Evolutionary conservation across 139 green algal species (phyloP).

Genomic region (Mesotaenium endlicherianum): DNA sequence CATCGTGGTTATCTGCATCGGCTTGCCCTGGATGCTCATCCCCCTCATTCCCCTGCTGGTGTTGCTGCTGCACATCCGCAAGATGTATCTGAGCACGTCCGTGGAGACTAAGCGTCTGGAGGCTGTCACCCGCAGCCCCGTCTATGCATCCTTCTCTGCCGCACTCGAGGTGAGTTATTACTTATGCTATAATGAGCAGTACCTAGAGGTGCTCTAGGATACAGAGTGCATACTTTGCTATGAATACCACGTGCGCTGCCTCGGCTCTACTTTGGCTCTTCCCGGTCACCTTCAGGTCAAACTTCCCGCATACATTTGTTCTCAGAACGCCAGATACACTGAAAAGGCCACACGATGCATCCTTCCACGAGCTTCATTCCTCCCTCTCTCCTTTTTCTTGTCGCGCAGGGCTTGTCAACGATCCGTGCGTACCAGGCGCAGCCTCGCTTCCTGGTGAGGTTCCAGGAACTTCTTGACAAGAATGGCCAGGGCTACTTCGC

Average conservation of each 20-base stretch:
- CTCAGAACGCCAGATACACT: too few species aligned
- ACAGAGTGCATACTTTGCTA: too few species aligned
- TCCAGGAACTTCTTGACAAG: conserved; percentile 15
- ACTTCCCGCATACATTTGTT: too few species aligned
- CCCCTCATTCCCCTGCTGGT: conserved; percentile 17
- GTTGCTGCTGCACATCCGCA: conserved; percentile 35
- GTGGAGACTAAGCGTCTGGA: conserved; percentile 89
- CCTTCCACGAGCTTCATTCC: not conserved
- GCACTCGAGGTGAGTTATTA: conserved; percentile 66
- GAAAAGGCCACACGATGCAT: too few species aligned
- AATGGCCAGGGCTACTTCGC: conserved; percentile 50
- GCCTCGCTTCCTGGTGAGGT: not conserved
- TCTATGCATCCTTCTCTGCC: conserved; percentile 71
- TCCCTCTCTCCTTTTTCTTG: not conserved
- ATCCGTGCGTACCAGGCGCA: conserved; percentile 51
- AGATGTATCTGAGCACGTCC: conserved; percentile 53
- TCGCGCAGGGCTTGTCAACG: conserved; percentile 60
- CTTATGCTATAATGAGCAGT: too few species aligned
- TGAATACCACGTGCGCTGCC: too few species aligned
- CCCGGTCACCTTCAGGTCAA: too few species aligned
- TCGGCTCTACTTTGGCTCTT: too few species aligned
- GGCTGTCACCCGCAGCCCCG: conserved; percentile 69
- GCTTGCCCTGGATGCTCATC: conserved; percentile 16
- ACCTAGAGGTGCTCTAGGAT: too few species aligned
- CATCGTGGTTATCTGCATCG: not conserved